Evolutionary conservation across 352 stramenopile genomes (phyloP).

Genomic region (Phytopythium aichiense): DNA sequence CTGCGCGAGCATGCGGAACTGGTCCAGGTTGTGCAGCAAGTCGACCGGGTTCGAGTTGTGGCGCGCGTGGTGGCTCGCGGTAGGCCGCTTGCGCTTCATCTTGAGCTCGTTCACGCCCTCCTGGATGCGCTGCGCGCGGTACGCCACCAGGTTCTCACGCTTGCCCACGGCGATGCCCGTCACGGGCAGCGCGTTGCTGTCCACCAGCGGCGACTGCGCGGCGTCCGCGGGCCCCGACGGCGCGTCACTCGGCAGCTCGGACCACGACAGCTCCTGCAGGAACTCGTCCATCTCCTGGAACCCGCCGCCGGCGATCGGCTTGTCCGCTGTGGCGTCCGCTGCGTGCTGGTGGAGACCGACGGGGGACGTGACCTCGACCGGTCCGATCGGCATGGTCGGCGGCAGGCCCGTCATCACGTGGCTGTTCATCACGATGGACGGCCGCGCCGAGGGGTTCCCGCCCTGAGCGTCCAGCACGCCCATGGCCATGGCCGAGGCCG

Average conservation of each 20-base stretch:
- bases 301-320: conserved; percentile 7
- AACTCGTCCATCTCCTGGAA: conserved; percentile 61
- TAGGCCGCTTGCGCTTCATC: conserved; percentile 75
- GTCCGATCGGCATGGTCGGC: conserved; percentile 21
- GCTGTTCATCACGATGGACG: conserved; percentile 14
- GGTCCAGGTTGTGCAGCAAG: conserved; percentile 69
- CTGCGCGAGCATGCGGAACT: conserved; percentile 62
- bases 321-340: not conserved
- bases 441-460: conserved; percentile 23
- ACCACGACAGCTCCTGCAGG: conserved; percentile 39
- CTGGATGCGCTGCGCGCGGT: conserved; percentile 60
- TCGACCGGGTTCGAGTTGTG: conserved; percentile 79
- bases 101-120: conserved; percentile 65
- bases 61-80: conserved; percentile 40
- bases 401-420: not conserved
- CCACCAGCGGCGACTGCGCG: conserved; percentile 4
- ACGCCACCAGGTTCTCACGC: conserved; percentile 27
- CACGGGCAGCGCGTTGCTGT: not conserved
- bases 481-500: not conserved
- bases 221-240: conserved; percentile 12
- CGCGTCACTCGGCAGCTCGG: conserved; percentile 24
- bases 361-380: conserved; percentile 24
- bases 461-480: not conserved
- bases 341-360: conserved; percentile 15
- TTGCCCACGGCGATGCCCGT: conserved; percentile 7